Evolutionary conservation across 2,329 filamentous ascomycete genomes (phyloP).

Genomic region (Colletotrichum liaoningense): DNA sequence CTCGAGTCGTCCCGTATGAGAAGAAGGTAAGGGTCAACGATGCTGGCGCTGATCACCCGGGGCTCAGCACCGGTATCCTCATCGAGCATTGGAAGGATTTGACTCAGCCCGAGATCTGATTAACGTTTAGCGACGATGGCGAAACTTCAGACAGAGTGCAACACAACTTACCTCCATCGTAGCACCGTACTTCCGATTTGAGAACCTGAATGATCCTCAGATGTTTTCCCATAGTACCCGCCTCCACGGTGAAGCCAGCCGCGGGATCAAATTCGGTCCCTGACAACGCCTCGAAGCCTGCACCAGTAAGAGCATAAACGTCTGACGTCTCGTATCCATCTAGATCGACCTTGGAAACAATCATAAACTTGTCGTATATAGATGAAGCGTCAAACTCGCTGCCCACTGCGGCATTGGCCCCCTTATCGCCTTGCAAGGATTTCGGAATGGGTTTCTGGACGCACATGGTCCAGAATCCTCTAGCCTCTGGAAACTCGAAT

Average conservation of each 20-base stretch:
- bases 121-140: conserved; percentile 6
- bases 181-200: conserved; percentile 87
- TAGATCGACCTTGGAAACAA: conserved; percentile 78
- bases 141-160: conserved; percentile 14
- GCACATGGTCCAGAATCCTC: conserved; percentile 84
- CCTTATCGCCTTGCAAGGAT: conserved; percentile 63
- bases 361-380: conserved; percentile 83
- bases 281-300: conserved; percentile 78
- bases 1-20: conserved; percentile 87
- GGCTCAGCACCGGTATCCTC: conserved; percentile 88
- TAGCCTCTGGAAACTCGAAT: conserved; percentile 78
- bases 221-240: conserved; percentile 83
- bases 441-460: conserved; percentile 76
- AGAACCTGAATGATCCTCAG: conserved; percentile 89
- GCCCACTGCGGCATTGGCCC: conserved; percentile 59
- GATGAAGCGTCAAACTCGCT: conserved; percentile 69
- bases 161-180: conserved; percentile 80
- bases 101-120: conserved; percentile 83
- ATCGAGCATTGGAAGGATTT: conserved; percentile 93
- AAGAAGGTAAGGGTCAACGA: conserved; percentile 87
- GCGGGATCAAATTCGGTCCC: conserved; percentile 93
- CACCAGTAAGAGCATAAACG: conserved; percentile 80
- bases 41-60: conserved; percentile 81
- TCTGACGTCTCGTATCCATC: conserved; percentile 81
- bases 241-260: conserved; percentile 87